These are phyloP conservation scores for Hysterium pulicare DNA, from an alignment of 2,329 filamentous ascomycete species.

Conservation along the genomic window DNA sequence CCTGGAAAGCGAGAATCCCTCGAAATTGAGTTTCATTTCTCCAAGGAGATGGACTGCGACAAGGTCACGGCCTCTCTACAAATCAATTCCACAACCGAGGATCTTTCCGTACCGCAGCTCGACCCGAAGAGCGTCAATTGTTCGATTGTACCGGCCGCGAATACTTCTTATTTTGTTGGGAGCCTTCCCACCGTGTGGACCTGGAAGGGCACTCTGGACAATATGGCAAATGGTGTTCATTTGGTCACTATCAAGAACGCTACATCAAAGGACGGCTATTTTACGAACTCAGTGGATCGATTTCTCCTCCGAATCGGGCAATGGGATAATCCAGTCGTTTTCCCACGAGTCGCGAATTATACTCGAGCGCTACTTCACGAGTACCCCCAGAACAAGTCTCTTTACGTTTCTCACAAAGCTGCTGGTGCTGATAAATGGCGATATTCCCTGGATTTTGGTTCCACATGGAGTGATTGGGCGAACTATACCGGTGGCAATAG, in stretches of 20 bases:
- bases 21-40: slow-evolving; percentile 55
- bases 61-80: slow-evolving; percentile 49
- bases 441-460: slow-evolving; percentile 59
- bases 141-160: slow-evolving; percentile 23
- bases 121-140: slow-evolving; percentile 47
- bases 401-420: slow-evolving; percentile 55
- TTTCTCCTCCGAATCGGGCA: slow-evolving; percentile 59
- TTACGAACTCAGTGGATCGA: slow-evolving; percentile 50
- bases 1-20: slow-evolving; percentile 42
- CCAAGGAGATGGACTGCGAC: slow-evolving; percentile 57
- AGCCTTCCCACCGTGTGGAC: slow-evolving; percentile 53
- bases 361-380: slow-evolving; percentile 49
- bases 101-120: slow-evolving; percentile 40
- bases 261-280: slow-evolving; percentile 38
- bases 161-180: slow-evolving; percentile 43
- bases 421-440: slow-evolving; percentile 59
- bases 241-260: slow-evolving; percentile 54
- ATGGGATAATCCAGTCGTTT: slow-evolving; percentile 56
- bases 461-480: slow-evolving; percentile 56
- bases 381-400: slow-evolving; percentile 34
- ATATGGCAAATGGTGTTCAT: slow-evolving; percentile 59
- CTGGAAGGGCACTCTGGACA: slow-evolving; percentile 50
- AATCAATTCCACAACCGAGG: slow-evolving; percentile 52
- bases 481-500: slow-evolving; percentile 52
- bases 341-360: slow-evolving; percentile 55